phyloP scores from a whole-genome alignment of 148 eudicot genomes.

The Rhododendron kiyosumense region DNA sequence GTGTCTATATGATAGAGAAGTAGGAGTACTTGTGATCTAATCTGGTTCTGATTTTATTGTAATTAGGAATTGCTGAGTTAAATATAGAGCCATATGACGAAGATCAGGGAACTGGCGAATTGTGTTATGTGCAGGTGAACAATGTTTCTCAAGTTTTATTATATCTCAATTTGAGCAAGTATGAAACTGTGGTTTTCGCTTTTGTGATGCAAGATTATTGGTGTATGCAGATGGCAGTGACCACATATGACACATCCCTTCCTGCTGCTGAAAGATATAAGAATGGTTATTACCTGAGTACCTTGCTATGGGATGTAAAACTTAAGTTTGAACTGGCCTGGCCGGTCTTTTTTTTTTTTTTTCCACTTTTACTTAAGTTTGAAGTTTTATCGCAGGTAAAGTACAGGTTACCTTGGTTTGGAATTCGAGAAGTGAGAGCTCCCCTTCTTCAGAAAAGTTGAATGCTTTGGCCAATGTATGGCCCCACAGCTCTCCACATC shows the following conservation, averaged over 20 bases:
- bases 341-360: neutral
- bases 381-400: constrained; percentile 47
- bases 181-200: neutral
- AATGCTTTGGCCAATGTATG: constrained; percentile 75
- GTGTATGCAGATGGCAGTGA: constrained; percentile 86
- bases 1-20: neutral
- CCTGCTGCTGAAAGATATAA: constrained; percentile 77
- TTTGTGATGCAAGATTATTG: constrained; percentile 8
- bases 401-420: constrained; percentile 92
- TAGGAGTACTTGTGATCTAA: neutral
- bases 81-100: constrained; percentile 85
- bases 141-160: neutral
- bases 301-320: neutral
- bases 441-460: constrained; percentile 57
- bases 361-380: neutral
- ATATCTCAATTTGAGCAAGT: neutral
- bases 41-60: neutral
- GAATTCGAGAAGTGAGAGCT: constrained; percentile 83
- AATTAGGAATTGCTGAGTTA: constrained; percentile 59
- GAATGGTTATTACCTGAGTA: constrained; percentile 46
- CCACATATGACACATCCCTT: constrained; percentile 74
- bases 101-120: constrained; percentile 77
- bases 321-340: neutral
- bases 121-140: constrained; percentile 86
- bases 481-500: neutral